Percentiles rank a stretch among this genome's conserved stretches.
phyloP scores from a whole-genome alignment of 2,329 filamentous ascomycete genomes.

The Aspergillus brasiliensis region DNA sequence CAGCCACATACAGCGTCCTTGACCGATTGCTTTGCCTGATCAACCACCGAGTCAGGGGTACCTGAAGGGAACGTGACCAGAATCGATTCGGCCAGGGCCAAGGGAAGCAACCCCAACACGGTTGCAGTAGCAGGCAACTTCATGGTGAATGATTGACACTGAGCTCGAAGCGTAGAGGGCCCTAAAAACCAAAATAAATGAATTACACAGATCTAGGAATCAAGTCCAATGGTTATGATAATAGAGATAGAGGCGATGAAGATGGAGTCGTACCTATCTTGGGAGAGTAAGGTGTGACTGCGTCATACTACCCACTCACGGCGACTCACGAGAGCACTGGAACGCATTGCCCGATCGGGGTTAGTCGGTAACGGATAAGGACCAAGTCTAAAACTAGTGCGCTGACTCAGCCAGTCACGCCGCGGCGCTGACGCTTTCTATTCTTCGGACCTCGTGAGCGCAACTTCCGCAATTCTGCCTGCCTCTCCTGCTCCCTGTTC shows the following conservation, averaged over 20 bases:
- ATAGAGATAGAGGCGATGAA: neutral
- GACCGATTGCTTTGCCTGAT: constrained; percentile 72
- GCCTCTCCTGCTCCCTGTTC: constrained; percentile 21
- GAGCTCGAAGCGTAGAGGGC: neutral
- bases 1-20: constrained; percentile 57
- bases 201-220: neutral
- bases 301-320: neutral
- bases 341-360: neutral
- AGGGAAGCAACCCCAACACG: constrained; percentile 60
- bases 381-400: constrained; percentile 5
- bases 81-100: constrained; percentile 71
- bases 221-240: neutral
- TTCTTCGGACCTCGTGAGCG: neutral
- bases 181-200: neutral
- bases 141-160: constrained; percentile 53
- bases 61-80: constrained; percentile 76
- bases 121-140: constrained; percentile 60
- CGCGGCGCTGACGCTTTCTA: neutral
- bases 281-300: neutral
- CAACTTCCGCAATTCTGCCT: constrained; percentile 14
- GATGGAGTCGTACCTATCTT: neutral
- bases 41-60: constrained; percentile 68
- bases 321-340: neutral
- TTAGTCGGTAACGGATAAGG: neutral
- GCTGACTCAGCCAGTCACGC: constrained; percentile 17